Percentiles rank a stretch among this genome's conserved stretches.
Conservation (phyloP, 345 rosid genomes). For the Lenwebbia sp. region DNA sequence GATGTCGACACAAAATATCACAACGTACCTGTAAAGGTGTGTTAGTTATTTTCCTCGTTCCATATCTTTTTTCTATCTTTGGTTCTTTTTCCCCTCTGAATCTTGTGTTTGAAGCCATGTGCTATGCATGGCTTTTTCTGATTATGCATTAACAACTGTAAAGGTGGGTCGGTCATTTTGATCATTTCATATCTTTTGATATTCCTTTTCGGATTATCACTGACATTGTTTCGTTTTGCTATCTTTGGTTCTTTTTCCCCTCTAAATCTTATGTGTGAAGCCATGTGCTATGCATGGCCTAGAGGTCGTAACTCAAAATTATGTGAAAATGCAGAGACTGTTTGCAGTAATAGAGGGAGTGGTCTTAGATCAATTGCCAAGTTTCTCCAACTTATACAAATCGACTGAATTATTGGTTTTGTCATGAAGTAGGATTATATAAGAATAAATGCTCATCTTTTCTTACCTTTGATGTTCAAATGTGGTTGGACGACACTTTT, state of each 20-base stretch:
- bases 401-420: neutral
- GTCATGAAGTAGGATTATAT: neutral
- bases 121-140: neutral
- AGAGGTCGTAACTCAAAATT: neutral
- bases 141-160: conserved; percentile 9
- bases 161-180: conserved; percentile 31
- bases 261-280: neutral
- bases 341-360: neutral
- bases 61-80: neutral
- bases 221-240: neutral
- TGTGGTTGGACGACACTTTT: neutral
- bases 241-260: conserved; percentile 16
- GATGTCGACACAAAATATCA: conserved; percentile 72
- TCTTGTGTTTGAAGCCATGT: neutral
- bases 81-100: conserved; percentile 14
- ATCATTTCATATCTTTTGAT: neutral
- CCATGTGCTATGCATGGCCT: neutral
- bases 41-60: neutral
- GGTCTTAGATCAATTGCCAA: neutral
- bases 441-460: neutral
- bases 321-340: neutral
- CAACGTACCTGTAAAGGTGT: conserved; percentile 65
- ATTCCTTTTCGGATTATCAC: neutral
- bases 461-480: neutral
- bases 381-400: neutral